phyloP scores from a whole-genome alignment of 768 basidiomycete species.

The Leccinum disarticulatum region DNA sequence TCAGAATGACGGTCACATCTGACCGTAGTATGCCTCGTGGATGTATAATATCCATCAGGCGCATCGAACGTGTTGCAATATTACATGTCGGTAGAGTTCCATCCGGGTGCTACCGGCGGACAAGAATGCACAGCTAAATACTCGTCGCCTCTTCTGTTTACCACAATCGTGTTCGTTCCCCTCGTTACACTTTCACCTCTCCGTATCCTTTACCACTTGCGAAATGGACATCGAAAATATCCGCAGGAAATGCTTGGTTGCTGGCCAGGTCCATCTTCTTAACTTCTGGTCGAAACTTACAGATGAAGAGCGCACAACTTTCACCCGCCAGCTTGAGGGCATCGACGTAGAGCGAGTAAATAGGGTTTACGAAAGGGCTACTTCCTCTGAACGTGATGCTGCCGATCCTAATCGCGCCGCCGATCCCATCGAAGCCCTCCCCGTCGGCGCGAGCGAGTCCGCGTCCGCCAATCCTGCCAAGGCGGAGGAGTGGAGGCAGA shows the following conservation, averaged over 20 bases:
- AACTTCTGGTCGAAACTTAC: constrained; percentile 80
- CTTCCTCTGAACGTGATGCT: constrained; percentile 59
- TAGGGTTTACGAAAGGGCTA: constrained; percentile 77
- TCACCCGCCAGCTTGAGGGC: constrained; percentile 69
- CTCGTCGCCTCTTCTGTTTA: not conserved
- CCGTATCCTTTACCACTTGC: not conserved
- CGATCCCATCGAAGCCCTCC: constrained; percentile 77
- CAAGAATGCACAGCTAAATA: constrained; percentile 16
- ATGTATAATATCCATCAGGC: too few relatives aligned
- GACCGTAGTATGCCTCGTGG: too few relatives aligned
- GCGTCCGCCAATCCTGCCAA: constrained; percentile 52
- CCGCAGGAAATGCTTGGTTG: constrained; percentile 66
- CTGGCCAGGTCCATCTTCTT: constrained; percentile 88
- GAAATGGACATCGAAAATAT: constrained; percentile 59
- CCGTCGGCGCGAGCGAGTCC: constrained; percentile 70
- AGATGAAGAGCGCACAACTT: constrained; percentile 56
- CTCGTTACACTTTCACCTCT: not conserved
- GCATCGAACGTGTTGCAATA: constrained; percentile 2
- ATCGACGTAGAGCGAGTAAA: constrained; percentile 93
- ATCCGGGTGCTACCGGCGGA: constrained; percentile 27
- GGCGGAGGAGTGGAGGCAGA: constrained; percentile 69
- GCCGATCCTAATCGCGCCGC: constrained; percentile 37
- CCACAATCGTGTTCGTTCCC: not conserved
- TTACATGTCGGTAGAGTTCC: constrained; percentile 5
- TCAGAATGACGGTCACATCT: too few relatives aligned